Evolutionary conservation across 495 filamentous ascomycete species (phyloP), one percentile per base, ranked within the genome.

Genomic region (Halenospora varia): DNA sequence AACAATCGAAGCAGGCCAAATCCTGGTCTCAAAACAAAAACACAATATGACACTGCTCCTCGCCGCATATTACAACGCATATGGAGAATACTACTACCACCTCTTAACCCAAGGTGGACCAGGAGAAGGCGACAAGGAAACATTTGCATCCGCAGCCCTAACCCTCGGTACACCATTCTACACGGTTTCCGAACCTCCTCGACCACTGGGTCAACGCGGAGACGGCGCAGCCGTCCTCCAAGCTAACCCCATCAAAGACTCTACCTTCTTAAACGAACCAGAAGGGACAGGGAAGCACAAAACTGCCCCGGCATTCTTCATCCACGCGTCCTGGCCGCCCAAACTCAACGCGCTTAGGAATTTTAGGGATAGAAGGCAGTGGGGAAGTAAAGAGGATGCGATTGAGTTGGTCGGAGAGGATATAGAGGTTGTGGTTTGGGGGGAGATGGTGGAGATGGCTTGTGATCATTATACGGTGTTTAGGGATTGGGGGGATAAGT

Each of bases 101-200:
- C 68, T 87, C 9, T 68, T 86, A 22, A 75, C 73, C 4, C 83
- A 84, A 63, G 79, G 81, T 4, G 77, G 71, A 0, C 72, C 76
- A 0, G 83, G 83, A 2, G 72, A 84, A 55, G 83, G 84, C 1
- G 85, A 87, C 63, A 87, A 87, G 65, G 84, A 87, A 60, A 86
- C 81, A 2, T 87, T 86, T 48, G 61, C 82, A 2, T 68, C 77
- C 9, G 83, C 82, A 0, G 82, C 84, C 1, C 61, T 72, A 2
- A 77, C 75, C 3, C 64, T 84, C 15, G 20, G 42, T 18, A 46
- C 23, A 13, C 10, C 23, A 35, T 53, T 44, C 17, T 53, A 59
- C 25, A 51, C 48, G 2, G 47, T 57, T 11, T 8, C 42, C 1
- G 8, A 39, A 17, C 26, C 29, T 25, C 47, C 55, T 18, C 15